Evolutionary conservation across 495 filamentous ascomycete genomes (phyloP).

Genomic region (Penicillium coffeae): DNA sequence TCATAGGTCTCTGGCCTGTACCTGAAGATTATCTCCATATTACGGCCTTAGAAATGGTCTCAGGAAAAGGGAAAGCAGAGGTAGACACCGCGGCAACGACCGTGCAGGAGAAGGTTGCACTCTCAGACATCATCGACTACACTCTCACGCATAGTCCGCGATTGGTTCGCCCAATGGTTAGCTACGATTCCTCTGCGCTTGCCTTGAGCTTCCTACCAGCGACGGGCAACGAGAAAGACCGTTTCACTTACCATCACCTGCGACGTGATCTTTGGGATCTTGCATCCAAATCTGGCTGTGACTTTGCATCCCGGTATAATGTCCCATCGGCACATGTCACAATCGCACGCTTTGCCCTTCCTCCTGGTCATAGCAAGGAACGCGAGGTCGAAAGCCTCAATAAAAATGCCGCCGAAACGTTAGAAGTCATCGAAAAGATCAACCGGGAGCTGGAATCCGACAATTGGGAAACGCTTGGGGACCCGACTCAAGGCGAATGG

Average conservation of each 20-base stretch:
- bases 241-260: conserved; percentile 87
- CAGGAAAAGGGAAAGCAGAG: conserved; percentile 59
- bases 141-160: conserved; percentile 60
- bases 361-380: conserved; percentile 34
- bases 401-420: conserved; percentile 52
- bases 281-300: conserved; percentile 53
- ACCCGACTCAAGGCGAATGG: conserved; percentile 57
- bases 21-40: conserved; percentile 73
- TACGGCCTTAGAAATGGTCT: conserved; percentile 78
- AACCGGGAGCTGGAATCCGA: conserved; percentile 65
- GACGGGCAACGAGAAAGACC: conserved; percentile 47
- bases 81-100: conserved; percentile 55
- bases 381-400: conserved; percentile 20
- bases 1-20: conserved; percentile 78
- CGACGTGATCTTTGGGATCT: conserved; percentile 69
- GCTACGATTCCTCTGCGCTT: conserved; percentile 78
- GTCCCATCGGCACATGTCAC: conserved; percentile 88
- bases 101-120: conserved; percentile 43
- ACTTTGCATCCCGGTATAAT: conserved; percentile 69
- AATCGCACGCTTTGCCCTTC: conserved; percentile 70
- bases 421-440: conserved; percentile 67
- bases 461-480: conserved; percentile 57
- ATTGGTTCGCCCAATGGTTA: conserved; percentile 76
- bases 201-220: conserved; percentile 84
- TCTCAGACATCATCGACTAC: conserved; percentile 57